Evolutionary conservation across 495 filamentous ascomycete genomes (phyloP).

Genomic region (Parathielavia appendiculata): DNA sequence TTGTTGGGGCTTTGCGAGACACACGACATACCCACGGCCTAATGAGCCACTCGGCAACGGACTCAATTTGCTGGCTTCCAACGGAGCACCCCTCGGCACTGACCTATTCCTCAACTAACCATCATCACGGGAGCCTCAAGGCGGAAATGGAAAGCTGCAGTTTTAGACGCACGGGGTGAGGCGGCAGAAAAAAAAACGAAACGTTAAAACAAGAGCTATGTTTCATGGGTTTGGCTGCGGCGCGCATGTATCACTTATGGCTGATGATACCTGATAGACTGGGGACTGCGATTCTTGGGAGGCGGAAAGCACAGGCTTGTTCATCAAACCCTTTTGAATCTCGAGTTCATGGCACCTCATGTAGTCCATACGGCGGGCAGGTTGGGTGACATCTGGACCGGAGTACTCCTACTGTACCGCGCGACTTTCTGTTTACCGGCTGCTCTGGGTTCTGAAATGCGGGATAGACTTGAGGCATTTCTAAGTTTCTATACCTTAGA

Average conservation of each 20-base stretch:
- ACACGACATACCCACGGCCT: no score
- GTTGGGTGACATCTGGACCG: no score
- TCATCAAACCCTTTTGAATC: not conserved
- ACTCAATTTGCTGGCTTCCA: no score
- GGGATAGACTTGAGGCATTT: no score
- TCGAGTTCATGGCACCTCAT: not conserved
- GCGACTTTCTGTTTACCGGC: no score
- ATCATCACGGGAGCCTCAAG: not conserved
- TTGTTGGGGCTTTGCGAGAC: no score
- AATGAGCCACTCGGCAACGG: no score
- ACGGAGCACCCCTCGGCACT: no score
- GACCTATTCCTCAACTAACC: no score
- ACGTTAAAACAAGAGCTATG: not conserved
- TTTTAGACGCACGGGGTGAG: not conserved
- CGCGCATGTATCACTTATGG: not conserved
- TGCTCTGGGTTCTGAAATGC: no score
- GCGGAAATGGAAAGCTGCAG: not conserved
- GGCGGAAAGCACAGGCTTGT: not conserved
- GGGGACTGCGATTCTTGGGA: not conserved
- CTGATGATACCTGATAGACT: slow-evolving; percentile 15
- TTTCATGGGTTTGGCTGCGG: not conserved
- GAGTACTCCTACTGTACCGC: no score
- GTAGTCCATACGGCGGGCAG: not conserved
- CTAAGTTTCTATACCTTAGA: no score
- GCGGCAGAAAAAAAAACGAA: not conserved